Evolutionary conservation across 805 yeast species (phyloP), one percentile per base, ranked within the genome.

Genomic region (Nakazawaea ishiwadae): DNA sequence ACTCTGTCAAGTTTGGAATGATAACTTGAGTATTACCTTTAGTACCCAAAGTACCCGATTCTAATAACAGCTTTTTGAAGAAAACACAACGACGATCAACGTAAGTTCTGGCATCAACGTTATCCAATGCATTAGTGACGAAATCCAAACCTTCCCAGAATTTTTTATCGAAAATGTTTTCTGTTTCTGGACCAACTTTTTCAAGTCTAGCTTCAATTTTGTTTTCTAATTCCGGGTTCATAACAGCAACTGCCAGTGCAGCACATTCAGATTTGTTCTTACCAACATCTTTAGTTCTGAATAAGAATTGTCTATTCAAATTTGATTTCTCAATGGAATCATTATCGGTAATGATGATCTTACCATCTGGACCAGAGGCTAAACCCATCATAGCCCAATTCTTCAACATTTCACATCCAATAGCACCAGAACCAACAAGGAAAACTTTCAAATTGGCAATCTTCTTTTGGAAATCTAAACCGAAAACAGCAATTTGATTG

Each of bases 1-100:
- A 85, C 66, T 93, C 99, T 2, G 99, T 93, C 58, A 93, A 64
- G 58, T 79, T 76, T 51, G 99, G 99, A 55, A 90, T 80, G 39
- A 93, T 83, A 34, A 93, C 97, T 70, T 93, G 99, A 16, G 96
- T 91, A 61, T 93, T 93, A 63, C 99, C 98, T 68, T 93, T 93
- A 16, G 99, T 91, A 51, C 99, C 99, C 53, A 93, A 75, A 31
- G 99, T 93, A 46, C 99, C 99, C 9, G 96, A 84, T 68, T 93
- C 99, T 47, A 93, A 73, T 52, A 93, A 73, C 16, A 99, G 87
- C 64, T 89, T 90, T 56, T 79, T 77, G 76, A 75, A 93, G 60
- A 89, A 89, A 34, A 93, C 88, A 70, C 99, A 93, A 58, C 96
- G 86, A 60, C 96, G 83, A 62, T 93, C 99, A 46, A 93, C 96